phyloP scores from a whole-genome alignment of 2,329 filamentous ascomycete species.

The Aspergillus sp. region DNA sequence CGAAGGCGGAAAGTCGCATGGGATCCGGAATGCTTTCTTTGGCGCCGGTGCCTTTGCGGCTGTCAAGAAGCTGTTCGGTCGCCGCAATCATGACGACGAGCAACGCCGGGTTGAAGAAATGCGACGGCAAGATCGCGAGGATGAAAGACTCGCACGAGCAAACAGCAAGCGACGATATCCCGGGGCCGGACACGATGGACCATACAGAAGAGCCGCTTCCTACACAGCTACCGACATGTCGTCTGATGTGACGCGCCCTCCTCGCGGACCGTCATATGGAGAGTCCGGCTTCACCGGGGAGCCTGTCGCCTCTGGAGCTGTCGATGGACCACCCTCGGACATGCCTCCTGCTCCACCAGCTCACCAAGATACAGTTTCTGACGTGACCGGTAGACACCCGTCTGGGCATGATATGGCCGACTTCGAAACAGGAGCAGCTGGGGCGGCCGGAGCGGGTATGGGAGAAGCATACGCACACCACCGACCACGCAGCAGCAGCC shows the following conservation, averaged over 20 bases:
- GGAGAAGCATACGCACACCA: constrained; percentile 21
- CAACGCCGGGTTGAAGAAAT: constrained; percentile 50
- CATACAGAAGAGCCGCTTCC: constrained; percentile 21
- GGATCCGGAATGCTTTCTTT: constrained; percentile 51
- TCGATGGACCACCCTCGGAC: constrained; percentile 21
- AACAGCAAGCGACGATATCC: constrained; percentile 57
- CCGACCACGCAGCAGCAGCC: constrained; percentile 21
- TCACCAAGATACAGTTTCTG: constrained; percentile 30
- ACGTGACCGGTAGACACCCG: constrained; percentile 14
- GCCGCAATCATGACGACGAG: constrained; percentile 48
- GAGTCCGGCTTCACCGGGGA: constrained; percentile 25
- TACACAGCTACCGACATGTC: constrained; percentile 30
- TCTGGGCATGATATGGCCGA: constrained; percentile 16
- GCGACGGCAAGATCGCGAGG: constrained; percentile 42
- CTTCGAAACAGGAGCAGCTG: constrained; percentile 18
- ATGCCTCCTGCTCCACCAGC: constrained; percentile 33
- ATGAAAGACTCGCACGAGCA: constrained; percentile 44
- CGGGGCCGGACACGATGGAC: constrained; percentile 49
- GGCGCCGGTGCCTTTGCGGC: constrained; percentile 59
- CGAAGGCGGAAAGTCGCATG: constrained; percentile 37
- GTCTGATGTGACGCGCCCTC: constrained; percentile 24
- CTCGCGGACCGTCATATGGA: constrained; percentile 20
- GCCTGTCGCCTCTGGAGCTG: constrained; percentile 21
- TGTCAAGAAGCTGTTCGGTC: constrained; percentile 50
- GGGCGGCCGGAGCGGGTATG: constrained; percentile 23